phyloP scores from a whole-genome alignment of 2,329 filamentous ascomycete species.

The Ophiostoma ulmi region DNA sequence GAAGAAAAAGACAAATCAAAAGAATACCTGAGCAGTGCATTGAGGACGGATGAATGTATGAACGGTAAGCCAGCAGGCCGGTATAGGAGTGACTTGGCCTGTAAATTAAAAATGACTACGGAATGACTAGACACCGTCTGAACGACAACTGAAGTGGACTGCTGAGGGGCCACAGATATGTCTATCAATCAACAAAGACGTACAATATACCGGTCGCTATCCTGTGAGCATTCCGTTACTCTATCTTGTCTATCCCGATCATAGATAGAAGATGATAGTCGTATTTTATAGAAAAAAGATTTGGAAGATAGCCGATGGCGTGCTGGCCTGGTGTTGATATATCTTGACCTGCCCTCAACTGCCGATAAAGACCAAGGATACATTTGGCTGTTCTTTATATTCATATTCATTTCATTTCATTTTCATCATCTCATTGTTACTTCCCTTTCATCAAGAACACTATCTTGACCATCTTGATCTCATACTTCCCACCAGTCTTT shows the following conservation, averaged over 20 bases:
- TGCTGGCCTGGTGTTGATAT: slow-evolving; percentile 1
- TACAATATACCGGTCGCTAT: not conserved
- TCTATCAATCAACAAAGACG: not conserved
- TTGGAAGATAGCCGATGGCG: not conserved
- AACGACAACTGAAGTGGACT: slow-evolving; percentile 6
- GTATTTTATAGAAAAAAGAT: not conserved
- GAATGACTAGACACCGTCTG: not conserved
- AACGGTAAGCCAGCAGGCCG: not conserved
- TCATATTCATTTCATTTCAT: not conserved
- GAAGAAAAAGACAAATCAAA: not conserved
- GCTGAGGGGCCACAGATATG: slow-evolving; percentile 9
- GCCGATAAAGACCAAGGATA: not conserved
- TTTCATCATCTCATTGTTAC: not conserved
- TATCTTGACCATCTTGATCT: not conserved
- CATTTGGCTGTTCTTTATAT: not conserved
- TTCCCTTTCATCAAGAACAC: not conserved
- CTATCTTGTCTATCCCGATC: not conserved
- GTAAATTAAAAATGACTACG: not conserved
- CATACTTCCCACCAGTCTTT: not conserved
- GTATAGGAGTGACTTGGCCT: not conserved
- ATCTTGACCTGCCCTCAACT: not conserved
- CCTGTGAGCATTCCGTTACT: not conserved
- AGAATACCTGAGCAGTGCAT: not conserved
- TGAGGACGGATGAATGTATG: not conserved
- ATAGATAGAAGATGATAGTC: not conserved